Conservation (phyloP, 306 rosid genomes). For the Erythrophleum fordii region DNA sequence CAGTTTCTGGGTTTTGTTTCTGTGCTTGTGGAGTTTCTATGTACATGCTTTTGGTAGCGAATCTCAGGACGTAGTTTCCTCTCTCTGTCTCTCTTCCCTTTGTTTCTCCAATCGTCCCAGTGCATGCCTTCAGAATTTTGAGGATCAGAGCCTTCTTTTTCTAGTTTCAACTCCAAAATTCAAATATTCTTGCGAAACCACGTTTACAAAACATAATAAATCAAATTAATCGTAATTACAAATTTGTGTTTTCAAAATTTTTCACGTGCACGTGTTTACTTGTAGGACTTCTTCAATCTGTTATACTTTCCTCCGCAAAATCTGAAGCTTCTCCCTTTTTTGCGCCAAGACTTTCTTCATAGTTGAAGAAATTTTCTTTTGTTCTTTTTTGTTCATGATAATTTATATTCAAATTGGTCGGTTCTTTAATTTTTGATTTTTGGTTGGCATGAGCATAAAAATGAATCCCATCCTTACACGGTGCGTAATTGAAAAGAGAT, state of each 20-base stretch:
- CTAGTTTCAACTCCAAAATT: not conserved
- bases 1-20: not conserved
- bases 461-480: too few relatives aligned
- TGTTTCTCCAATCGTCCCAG: not conserved
- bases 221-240: not conserved
- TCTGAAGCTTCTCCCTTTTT: not conserved
- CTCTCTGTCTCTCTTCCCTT: not conserved
- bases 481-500: not conserved
- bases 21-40: conserved; percentile 17
- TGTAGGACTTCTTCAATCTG: not conserved
- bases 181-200: not conserved
- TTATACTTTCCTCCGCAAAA: not conserved
- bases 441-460: not conserved
- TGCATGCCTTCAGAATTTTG: not conserved
- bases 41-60: conserved; percentile 36
- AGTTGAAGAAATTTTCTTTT: not conserved
- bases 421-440: not conserved
- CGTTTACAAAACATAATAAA: not conserved
- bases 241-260: not conserved
- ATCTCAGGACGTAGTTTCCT: conserved; percentile 1
- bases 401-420: not conserved
- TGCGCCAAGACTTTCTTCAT: too few relatives aligned
- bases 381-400: not conserved
- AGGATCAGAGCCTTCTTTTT: not conserved
- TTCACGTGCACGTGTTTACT: not conserved